Conservation (phyloP, 495 filamentous ascomycete species). For the Penicillium malachiteum region DNA sequence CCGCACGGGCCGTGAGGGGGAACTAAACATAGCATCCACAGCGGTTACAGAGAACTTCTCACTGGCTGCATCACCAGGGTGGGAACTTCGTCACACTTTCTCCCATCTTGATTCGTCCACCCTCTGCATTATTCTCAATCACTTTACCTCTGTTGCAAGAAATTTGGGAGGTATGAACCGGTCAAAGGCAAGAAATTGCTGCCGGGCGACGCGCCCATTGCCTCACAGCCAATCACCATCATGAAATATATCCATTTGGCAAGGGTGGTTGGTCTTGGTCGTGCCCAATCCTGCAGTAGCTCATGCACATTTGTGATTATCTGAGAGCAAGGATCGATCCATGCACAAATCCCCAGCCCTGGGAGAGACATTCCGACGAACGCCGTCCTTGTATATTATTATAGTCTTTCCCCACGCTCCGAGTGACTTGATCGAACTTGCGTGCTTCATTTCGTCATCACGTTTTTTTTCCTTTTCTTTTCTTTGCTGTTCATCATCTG, state of each 20-base stretch:
- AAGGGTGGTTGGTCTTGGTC: constrained; percentile 16
- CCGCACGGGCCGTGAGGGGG: constrained; percentile 10
- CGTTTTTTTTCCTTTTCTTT: constrained; percentile 19
- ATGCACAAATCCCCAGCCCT: constrained; percentile 13
- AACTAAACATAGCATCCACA: constrained; percentile 34
- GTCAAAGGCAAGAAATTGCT: constrained; percentile 2
- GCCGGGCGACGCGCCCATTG: constrained; percentile 26
- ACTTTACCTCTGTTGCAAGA: not conserved
- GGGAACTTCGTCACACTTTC: constrained; percentile 23
- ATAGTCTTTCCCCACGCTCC: constrained; percentile 21
- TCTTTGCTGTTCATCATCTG: constrained; percentile 18
- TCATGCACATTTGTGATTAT: constrained; percentile 25
- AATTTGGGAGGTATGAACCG: constrained; percentile 2
- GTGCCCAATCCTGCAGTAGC: constrained; percentile 44
- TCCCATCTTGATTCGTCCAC: constrained; percentile 4
- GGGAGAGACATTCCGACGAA: not conserved
- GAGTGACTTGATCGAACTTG: constrained; percentile 11
- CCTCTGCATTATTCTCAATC: constrained; percentile 1
- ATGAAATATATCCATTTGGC: not conserved
- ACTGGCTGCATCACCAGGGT: constrained; percentile 15
- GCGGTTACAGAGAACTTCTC: constrained; percentile 31
- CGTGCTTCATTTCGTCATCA: constrained; percentile 29
- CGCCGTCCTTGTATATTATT: constrained; percentile 16
- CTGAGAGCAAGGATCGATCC: constrained; percentile 16
- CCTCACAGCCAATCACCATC: constrained; percentile 17